A percentile compares a stretch with the other conserved stretches of the same genome.
These are phyloP conservation scores for Paramyrothecium sp. DNA, from an alignment of 2,329 filamentous ascomycete genomes.

Conservation along the genomic window DNA sequence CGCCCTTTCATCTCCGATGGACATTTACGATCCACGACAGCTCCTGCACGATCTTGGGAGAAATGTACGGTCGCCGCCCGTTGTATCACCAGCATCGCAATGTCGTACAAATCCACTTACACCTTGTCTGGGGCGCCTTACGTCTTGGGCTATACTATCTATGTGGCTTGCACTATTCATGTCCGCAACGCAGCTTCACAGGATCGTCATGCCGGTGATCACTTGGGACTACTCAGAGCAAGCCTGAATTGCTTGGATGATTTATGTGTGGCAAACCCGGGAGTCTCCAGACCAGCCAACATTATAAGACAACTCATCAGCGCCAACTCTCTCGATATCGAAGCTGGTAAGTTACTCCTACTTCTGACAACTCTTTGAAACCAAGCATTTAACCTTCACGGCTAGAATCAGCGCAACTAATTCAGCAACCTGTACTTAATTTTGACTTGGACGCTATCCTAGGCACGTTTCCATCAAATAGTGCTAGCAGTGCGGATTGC, in stretches of 20 bases:
- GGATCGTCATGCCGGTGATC: slow-evolving; percentile 16
- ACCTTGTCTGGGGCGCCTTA: slow-evolving; percentile 31
- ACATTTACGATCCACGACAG: slow-evolving; percentile 8
- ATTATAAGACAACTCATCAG: slow-evolving; percentile 8
- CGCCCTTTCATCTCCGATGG: slow-evolving; percentile 30
- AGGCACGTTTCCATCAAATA: slow-evolving; percentile 4
- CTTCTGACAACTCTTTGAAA: background rate
- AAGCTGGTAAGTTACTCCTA: background rate
- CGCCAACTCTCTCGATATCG: slow-evolving; percentile 2
- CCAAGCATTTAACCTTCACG: background rate
- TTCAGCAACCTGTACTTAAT: background rate
- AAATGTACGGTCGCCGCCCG: slow-evolving; percentile 31
- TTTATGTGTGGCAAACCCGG: slow-evolving; percentile 25
- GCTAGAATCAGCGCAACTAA: background rate
- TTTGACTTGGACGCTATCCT: slow-evolving; percentile 1
- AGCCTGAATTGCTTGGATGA: slow-evolving; percentile 30
- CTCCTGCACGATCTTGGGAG: slow-evolving; percentile 16
- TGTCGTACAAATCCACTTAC: slow-evolving; percentile 27
- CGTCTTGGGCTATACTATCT: slow-evolving; percentile 33
- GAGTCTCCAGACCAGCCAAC: slow-evolving; percentile 1
- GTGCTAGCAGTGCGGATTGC: no score
- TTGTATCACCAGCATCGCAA: slow-evolving; percentile 29
- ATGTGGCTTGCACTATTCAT: slow-evolving; percentile 39
- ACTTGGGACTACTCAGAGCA: slow-evolving; percentile 19
- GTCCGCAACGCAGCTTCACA: slow-evolving; percentile 31